phyloP scores from a whole-genome alignment of 2,329 filamentous ascomycete species.

The Penicillium occitanis region DNA sequence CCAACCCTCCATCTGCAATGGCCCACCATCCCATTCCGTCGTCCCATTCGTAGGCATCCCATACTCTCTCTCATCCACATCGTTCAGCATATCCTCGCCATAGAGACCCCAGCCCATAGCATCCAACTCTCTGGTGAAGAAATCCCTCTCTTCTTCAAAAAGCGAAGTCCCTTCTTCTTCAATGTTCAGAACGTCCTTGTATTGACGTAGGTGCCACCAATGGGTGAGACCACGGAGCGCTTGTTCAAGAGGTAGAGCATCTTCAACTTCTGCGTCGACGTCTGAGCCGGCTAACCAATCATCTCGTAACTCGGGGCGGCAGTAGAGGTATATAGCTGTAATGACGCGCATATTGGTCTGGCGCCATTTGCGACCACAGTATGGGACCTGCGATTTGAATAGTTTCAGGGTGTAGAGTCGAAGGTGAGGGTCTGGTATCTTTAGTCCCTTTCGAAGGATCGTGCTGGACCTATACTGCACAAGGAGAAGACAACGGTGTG shows the following conservation, averaged over 20 bases:
- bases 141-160: constrained; percentile 72
- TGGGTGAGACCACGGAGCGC: constrained; percentile 84
- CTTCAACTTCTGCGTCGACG: constrained; percentile 90
- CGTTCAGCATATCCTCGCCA: constrained; percentile 36
- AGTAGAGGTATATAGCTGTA: constrained; percentile 92
- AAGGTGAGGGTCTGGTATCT: constrained; percentile 82
- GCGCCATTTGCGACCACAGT: constrained; percentile 96
- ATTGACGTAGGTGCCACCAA: constrained; percentile 86
- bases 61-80: constrained; percentile 30
- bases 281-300: constrained; percentile 91
- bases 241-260: constrained; percentile 88
- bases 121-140: constrained; percentile 75
- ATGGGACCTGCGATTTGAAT: constrained; percentile 98
- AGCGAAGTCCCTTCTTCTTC: constrained; percentile 51
- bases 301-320: constrained; percentile 85
- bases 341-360: constrained; percentile 99
- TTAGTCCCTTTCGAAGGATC: constrained; percentile 86
- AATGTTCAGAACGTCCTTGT: constrained; percentile 70
- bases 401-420: constrained; percentile 94
- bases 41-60: constrained; percentile 31
- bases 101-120: constrained; percentile 59
- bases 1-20: constrained; percentile 39
- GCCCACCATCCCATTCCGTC: constrained; percentile 40
- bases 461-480: constrained; percentile 94
- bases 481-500: constrained; percentile 87